Base-by-base conservation (phyloP, 768 basidiomycete species). In the Naganishia randhawae region DNA sequence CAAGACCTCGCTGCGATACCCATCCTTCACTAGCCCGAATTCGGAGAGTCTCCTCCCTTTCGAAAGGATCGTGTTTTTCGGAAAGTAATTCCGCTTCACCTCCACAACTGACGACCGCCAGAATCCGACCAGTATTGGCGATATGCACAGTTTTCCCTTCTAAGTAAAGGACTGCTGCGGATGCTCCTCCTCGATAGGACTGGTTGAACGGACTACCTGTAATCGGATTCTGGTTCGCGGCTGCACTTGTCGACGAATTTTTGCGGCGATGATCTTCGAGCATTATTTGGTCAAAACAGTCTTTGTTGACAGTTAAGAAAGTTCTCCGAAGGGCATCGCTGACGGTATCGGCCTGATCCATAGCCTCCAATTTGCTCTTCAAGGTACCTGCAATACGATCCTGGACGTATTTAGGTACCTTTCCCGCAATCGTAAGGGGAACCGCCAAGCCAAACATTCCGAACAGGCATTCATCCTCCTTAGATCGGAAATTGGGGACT, bases 21-120 rank as follows among this genome's bases (percentile, higher is more conserved):
- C 91, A 98, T 1, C 92, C 95, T 75, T 97, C 95, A 9, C 92
- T 91, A 0, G 85, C 82, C 31, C 95, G 86, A 69, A 98, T 97
- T n/a, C 94, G 85, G 16, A 83, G 84, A 9, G 88, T 91, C 81
- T 99, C 96, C 7, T 82, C 80, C 17, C 88, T 85, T 73, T 97
- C 90, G 70, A 91, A 92, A 0, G 96, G 95, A 68, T 93, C 90
- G 73, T 99, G 96, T 72, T 86, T 86, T 70, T 83, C 84, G 29
- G 94, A 90, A 37, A 96, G 82, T 16, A 87, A 78, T 57, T 88
- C 81, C 0, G 91, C 90, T 19, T 85, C 84, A 0, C 92, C 92
- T 32, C 79, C 80, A 6, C 71, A 86, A 6, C 91, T 93, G 41
- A 95, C 83, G 48, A 98, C 91, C 0, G 93, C 93, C 57, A 95